Evolutionary conservation across 2,329 filamentous ascomycete species (phyloP).

Genomic region (Allantophomopsis cytisporea): DNA sequence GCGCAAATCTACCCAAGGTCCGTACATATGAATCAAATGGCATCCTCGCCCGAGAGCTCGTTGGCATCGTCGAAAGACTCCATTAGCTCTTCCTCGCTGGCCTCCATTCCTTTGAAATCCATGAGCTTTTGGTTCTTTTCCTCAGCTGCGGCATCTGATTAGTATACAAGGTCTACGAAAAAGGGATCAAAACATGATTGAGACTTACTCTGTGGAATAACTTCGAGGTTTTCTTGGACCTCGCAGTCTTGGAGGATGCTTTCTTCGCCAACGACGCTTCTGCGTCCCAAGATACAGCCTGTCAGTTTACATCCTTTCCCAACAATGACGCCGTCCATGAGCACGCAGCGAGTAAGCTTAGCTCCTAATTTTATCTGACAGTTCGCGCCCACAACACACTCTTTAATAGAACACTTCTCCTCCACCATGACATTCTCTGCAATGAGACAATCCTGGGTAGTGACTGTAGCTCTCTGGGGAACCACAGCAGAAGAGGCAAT

Average conservation of each 20-base stretch:
- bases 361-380: conserved; percentile 81
- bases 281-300: conserved; percentile 72
- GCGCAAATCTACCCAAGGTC: not conserved
- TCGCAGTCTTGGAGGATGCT: conserved; percentile 78
- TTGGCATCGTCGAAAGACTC: conserved; percentile 22
- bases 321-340: conserved; percentile 86
- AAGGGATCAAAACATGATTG: not conserved
- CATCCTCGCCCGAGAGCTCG: conserved; percentile 10
- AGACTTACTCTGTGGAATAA: conserved; percentile 61
- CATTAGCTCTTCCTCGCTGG: conserved; percentile 46
- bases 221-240: conserved; percentile 78
- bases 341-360: conserved; percentile 70
- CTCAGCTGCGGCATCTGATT: conserved; percentile 32
- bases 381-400: conserved; percentile 75
- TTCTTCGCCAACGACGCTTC: conserved; percentile 72
- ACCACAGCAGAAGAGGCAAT: conserved; percentile 75
- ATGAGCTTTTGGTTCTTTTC: conserved; percentile 56
- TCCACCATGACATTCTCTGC: conserved; percentile 83
- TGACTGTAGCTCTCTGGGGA: conserved; percentile 69
- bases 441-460: conserved; percentile 67
- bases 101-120: conserved; percentile 52
- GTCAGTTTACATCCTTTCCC: conserved; percentile 76
- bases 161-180: conserved; percentile 8
- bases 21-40: not conserved
- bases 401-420: conserved; percentile 84